These are phyloP conservation scores for Houttuynia cordata DNA, from an alignment of 164 flowering plant species.

Conservation along the genomic window DNA sequence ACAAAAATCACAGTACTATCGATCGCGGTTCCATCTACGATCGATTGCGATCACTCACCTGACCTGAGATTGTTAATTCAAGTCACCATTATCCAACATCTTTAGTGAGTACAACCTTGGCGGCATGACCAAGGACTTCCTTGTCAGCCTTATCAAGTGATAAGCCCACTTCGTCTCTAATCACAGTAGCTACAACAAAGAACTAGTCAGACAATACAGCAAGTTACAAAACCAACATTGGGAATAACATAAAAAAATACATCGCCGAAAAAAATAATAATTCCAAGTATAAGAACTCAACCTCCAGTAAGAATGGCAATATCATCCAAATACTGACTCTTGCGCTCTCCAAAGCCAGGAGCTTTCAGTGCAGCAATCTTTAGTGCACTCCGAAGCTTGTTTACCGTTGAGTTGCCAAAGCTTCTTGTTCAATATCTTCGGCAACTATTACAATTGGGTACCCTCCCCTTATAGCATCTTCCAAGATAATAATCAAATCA, in stretches of 20 bases:
- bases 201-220: background rate
- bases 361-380: conserved; percentile 98
- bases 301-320: conserved; percentile 95
- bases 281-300: conserved; percentile 2
- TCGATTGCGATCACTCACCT: no score
- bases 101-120: conserved; percentile 92
- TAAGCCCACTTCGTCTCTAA: conserved; percentile 93
- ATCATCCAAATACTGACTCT: conserved; percentile 92
- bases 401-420: conserved; percentile 98
- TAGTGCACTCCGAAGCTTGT: conserved; percentile 80
- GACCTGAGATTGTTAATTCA: no score
- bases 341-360: conserved; percentile 98
- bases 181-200: conserved; percentile 59
- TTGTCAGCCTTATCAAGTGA: conserved; percentile 76
- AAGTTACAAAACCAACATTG: background rate
- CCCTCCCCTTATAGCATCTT: conserved; percentile 80
- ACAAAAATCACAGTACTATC: no score
- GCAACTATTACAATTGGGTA: conserved; percentile 82
- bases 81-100: no score
- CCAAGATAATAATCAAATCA: conserved; percentile 69
- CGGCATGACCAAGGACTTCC: conserved; percentile 84
- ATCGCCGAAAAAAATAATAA: background rate
- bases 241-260: background rate
- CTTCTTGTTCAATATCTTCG: conserved; percentile 97
- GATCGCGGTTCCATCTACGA: no score